Evolutionary conservation across 495 filamentous ascomycete genomes (phyloP), one percentile per base, ranked within the genome.

Genomic region (Trichoderma gamsii): DNA sequence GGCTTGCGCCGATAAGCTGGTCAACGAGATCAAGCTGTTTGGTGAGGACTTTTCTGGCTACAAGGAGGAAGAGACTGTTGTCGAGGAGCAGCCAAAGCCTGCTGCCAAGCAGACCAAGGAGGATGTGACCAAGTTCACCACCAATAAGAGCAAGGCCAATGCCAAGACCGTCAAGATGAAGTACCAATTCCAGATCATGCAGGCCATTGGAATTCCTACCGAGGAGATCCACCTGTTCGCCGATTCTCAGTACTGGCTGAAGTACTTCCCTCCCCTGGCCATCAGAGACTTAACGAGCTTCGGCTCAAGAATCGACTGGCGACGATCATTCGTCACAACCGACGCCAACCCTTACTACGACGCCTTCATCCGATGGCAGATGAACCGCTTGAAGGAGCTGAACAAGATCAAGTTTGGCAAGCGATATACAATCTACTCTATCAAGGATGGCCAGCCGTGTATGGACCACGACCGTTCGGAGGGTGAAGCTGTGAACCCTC

Each of bases 271-370:
- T 21, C 89, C 91, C 49, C 84, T 92, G 68, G 90, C 91, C 76
- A 85, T 90, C 75, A 83, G 85, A 59, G 90, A 99, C 76, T 81
- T 97, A 65, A 91, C 87, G 72, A 90, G 89, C 74, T 84, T 99
- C 67, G 94, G 94, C 70, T 87, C 89, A 15, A 83, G 92, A 70
- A 90, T 97, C 70, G 95, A 97, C 75, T 99, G 94, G 95, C 84
- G 95, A 72, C 80, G 94, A 72, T 87, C 89, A 66, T 91, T 99
- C 70, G 89, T 97, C 32, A 99, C 94, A 9, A 99, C 94, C 12
- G 94, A 99, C 74, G 93, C 92, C 2, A 99, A 99, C 80, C 93
- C 93, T 3, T 97, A 96, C 79, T 99, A 94, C 76, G 93, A 99
- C 76, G 86, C 92, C 21, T 99, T 99, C 73, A 90, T 99, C 32